These are phyloP conservation scores for Candida glucosophila DNA, from an alignment of 1,139 yeast species.

Conservation along the genomic window DNA sequence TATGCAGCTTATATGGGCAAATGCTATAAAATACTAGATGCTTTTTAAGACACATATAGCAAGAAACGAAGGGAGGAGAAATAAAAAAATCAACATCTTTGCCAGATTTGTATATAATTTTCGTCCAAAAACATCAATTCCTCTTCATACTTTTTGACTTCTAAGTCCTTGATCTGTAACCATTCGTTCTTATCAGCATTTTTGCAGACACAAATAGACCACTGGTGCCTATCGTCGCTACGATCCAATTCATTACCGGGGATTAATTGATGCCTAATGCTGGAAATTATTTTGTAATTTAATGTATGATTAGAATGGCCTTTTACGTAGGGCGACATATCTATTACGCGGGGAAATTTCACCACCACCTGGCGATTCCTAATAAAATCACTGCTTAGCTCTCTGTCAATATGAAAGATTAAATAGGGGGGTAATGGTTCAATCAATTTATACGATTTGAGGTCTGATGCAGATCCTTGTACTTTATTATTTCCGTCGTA, in stretches of 20 bases:
- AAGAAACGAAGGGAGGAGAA: not conserved
- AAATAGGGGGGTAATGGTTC: slow-evolving; percentile 43
- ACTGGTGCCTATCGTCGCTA: slow-evolving; percentile 24
- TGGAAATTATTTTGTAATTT: slow-evolving; percentile 41
- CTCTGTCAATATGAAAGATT: slow-evolving; percentile 48
- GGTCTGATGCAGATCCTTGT: slow-evolving; percentile 11
- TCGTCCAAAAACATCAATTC: slow-evolving; percentile 59
- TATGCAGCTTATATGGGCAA: slow-evolving; percentile 4
- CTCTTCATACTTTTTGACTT: slow-evolving; percentile 37
- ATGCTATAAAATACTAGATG: slow-evolving; percentile 7
- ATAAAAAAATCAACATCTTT: slow-evolving; percentile 9
- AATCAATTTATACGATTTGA: slow-evolving; percentile 30
- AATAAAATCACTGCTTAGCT: slow-evolving; percentile 21
- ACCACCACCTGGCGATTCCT: slow-evolving; percentile 29
- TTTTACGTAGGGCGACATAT: slow-evolving; percentile 23
- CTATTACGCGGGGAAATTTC: slow-evolving; percentile 43
- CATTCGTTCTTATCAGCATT: slow-evolving; percentile 31
- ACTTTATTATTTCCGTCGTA: slow-evolving; percentile 23
- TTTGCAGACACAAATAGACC: slow-evolving; percentile 45
- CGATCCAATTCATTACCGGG: slow-evolving; percentile 13
- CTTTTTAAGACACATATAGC: slow-evolving; percentile 1
- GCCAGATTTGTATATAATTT: slow-evolving; percentile 65
- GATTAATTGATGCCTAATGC: slow-evolving; percentile 37
- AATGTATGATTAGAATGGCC: slow-evolving; percentile 9
- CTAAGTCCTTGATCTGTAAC: slow-evolving; percentile 49